These are phyloP conservation scores for Pyrrhoderma lamaoense DNA, from an alignment of 1,284 basidiomycete genomes.

Conservation along the genomic window DNA sequence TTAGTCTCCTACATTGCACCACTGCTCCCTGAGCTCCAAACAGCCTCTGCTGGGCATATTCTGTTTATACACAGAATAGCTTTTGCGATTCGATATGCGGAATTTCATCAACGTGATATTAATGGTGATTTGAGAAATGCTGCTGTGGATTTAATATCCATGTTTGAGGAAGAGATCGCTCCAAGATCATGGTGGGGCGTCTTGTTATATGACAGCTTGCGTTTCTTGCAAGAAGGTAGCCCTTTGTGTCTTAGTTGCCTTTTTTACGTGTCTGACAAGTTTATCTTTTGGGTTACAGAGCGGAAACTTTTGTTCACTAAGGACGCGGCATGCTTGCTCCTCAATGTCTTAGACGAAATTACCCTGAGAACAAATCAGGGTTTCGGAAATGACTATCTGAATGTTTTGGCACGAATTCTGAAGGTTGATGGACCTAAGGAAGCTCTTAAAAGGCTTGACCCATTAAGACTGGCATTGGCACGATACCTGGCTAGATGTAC, in stretches of 20 bases:
- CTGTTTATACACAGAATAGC: slow-evolving; percentile 62
- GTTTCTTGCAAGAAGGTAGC: slow-evolving; percentile 54
- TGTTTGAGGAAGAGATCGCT: slow-evolving; percentile 61
- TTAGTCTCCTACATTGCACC: slow-evolving; percentile 63
- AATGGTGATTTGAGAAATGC: slow-evolving; percentile 51
- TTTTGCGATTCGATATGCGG: slow-evolving; percentile 69
- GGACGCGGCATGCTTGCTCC: slow-evolving; percentile 45
- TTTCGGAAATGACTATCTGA: slow-evolving; percentile 57
- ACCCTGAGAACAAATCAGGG: slow-evolving; percentile 52
- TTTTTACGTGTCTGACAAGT: not conserved
- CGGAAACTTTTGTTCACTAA: slow-evolving; percentile 49
- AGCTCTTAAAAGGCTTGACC: slow-evolving; percentile 51
- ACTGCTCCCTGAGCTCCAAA: slow-evolving; percentile 51
- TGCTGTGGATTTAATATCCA: slow-evolving; percentile 53
- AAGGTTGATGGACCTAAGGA: slow-evolving; percentile 45
- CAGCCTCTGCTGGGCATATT: slow-evolving; percentile 41
- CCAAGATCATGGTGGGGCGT: slow-evolving; percentile 76
- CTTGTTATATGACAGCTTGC: slow-evolving; percentile 56
- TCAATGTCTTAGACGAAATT: slow-evolving; percentile 65
- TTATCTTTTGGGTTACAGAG: slow-evolving; percentile 28
- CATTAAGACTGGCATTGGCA: slow-evolving; percentile 59
- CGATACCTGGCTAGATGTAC: slow-evolving; percentile 65
- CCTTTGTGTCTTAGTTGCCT: slow-evolving; percentile 12
- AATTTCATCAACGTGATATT: slow-evolving; percentile 57
- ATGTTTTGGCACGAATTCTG: slow-evolving; percentile 43